Conservation (phyloP, 73 alveolate genomes). For the Stentor coeruleus region DNA sequence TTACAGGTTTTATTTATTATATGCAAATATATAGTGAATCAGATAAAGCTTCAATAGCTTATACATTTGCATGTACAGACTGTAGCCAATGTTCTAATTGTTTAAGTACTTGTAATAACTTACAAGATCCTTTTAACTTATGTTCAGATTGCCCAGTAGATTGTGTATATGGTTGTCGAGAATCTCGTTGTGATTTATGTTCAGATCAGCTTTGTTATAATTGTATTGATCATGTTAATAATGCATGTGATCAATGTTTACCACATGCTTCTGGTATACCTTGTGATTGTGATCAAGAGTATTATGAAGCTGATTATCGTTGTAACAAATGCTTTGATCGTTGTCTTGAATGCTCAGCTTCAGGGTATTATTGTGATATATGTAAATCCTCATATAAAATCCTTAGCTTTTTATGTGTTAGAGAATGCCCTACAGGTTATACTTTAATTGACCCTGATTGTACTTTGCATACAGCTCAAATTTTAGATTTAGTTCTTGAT, state of each 20-base stretch:
- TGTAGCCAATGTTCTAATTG: not conserved
- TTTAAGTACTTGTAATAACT: not conserved
- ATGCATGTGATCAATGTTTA: not conserved
- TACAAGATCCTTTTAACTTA: not conserved
- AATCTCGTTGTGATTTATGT: not conserved
- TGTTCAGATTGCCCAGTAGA: not conserved
- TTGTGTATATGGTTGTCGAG: not conserved
- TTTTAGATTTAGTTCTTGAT: not conserved
- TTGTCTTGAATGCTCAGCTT: not conserved
- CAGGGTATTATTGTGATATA: not conserved
- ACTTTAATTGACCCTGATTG: not conserved
- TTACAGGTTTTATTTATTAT: not conserved
- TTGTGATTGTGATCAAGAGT: not conserved
- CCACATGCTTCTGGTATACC: not conserved
- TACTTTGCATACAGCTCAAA: not conserved
- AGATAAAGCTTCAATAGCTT: not conserved
- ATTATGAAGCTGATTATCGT: not conserved
- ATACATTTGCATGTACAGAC: not conserved
- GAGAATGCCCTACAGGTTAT: slow-evolving; percentile 1
- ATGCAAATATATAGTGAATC: not conserved
- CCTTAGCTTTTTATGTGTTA: not conserved
- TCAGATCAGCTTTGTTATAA: not conserved
- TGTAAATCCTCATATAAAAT: not conserved
- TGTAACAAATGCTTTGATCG: not conserved
- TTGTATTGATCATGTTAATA: not conserved